A percentile compares a stretch with the other conserved stretches of the same genome.
phyloP scores from a whole-genome alignment of 352 stramenopile species.

The Phytopythium aichiense region DNA sequence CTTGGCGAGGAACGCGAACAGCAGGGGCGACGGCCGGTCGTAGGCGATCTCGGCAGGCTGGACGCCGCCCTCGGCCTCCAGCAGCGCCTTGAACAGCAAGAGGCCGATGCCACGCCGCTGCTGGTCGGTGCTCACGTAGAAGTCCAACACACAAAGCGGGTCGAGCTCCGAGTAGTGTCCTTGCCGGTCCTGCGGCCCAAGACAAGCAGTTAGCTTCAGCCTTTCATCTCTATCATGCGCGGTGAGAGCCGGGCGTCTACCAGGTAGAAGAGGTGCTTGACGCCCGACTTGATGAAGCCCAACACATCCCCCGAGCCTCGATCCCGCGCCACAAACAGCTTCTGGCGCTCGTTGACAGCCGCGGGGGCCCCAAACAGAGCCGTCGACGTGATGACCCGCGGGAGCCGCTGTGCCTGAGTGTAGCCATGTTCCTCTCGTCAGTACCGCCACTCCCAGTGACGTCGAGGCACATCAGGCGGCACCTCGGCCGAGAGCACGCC shows the following conservation, averaged over 20 bases:
- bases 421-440: neutral
- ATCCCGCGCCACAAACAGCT: conserved; percentile 31
- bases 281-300: conserved; percentile 60
- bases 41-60: conserved; percentile 47
- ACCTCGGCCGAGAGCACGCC: conserved; percentile 45
- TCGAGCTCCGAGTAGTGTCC: conserved; percentile 72
- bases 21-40: conserved; percentile 75
- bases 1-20: conserved; percentile 76
- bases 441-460: neutral
- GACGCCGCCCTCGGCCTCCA: conserved; percentile 28
- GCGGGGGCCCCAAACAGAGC: conserved; percentile 30
- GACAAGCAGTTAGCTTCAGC: neutral
- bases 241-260: conserved; percentile 26
- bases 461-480: neutral
- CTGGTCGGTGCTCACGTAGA: conserved; percentile 52
- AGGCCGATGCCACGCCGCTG: conserved; percentile 63
- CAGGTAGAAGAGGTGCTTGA: conserved; percentile 78
- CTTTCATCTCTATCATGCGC: too few relatives aligned
- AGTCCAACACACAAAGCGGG: conserved; percentile 75
- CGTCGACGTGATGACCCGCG: conserved; percentile 52
- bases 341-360: conserved; percentile 32
- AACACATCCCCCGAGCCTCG: conserved; percentile 13
- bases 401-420: conserved; percentile 53
- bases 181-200: conserved; percentile 28
- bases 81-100: conserved; percentile 55